Evolutionary conservation across 2,329 filamentous ascomycete species (phyloP), one percentile per base, ranked within the genome.

Genomic region (Diaporthe destruens): DNA sequence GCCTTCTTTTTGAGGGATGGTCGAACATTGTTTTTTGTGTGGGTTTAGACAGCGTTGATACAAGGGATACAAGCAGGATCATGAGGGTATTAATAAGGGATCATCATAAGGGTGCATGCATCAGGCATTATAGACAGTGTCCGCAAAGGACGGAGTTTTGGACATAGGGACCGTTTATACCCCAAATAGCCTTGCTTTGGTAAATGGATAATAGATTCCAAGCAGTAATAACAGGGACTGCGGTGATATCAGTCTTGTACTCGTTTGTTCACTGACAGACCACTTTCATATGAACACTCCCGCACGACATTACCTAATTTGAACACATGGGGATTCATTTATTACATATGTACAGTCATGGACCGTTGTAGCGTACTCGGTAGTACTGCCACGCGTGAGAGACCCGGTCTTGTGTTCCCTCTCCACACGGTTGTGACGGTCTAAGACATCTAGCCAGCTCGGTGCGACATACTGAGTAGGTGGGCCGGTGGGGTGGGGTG

Each of bases 91-190:
- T 44, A 42, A 32, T 61, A 66, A 20, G 32, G 47, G 32, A 66
- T 61, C 18, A 42, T 61, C 25, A 42, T 9, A 29, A 14, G 68
- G 55, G 39, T 20, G 55, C 66, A 65, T 63, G 61, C 32, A 72
- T 36, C 7, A 57, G 44, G 72, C 42, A 72, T 71, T 16, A 65
- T 69, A 72, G 63, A 65, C 6, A 49, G 65, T 61, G 29, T 29
- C 42, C 51, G 55, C 49, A 63, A 25, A 29, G 70, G 71, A 68
- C 20, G 73, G 73, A 56, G 66, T 71, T 66, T 71, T 53, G 69
- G 71, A 36, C 51, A 61, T 65, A 53, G 55, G 42, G 67, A 61
- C 51, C 39, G 39, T 39, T 71, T 72, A 74, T 74, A 74, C 73
- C 72, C 72, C 73, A 53, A 68, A 32, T 34, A 59, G 53, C 66